Conservation (phyloP, 2,329 filamentous ascomycete genomes). For the Aspergillus latus region DNA sequence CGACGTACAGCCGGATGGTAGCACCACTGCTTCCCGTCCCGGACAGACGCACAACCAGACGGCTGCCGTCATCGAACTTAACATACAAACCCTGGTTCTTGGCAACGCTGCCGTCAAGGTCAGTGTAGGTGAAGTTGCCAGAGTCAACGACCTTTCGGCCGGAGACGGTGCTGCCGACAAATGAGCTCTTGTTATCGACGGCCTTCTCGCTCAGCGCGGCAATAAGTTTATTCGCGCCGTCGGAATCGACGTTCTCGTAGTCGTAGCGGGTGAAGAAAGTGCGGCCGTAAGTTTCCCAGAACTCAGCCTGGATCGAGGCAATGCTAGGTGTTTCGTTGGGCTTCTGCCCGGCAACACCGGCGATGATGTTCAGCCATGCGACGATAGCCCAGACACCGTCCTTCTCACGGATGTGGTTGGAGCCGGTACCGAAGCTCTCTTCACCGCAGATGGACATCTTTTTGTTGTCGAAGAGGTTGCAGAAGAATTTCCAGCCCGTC, state of each 20-base stretch:
- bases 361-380: slow-evolving; percentile 98
- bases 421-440: slow-evolving; percentile 96
- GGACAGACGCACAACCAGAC: slow-evolving; percentile 91
- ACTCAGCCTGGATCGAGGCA: slow-evolving; percentile 92
- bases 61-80: slow-evolving; percentile 90
- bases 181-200: slow-evolving; percentile 69
- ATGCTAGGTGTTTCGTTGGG: slow-evolving; percentile 83
- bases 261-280: slow-evolving; percentile 99
- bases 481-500: slow-evolving; percentile 99
- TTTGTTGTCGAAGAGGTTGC: slow-evolving; percentile 86
- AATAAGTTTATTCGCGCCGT: slow-evolving; percentile 87
- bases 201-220: slow-evolving; percentile 77
- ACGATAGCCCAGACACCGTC: slow-evolving; percentile 97
- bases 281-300: slow-evolving; percentile 94
- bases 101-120: slow-evolving; percentile 94
- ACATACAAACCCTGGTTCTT: slow-evolving; percentile 96
- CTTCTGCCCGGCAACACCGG: slow-evolving; percentile 81
- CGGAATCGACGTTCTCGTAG: slow-evolving; percentile 91
- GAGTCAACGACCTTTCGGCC: slow-evolving; percentile 84
- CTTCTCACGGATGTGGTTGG: slow-evolving; percentile 99
- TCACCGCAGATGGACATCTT: slow-evolving; percentile 98
- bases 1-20: slow-evolving; percentile 94
- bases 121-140: slow-evolving; percentile 97
- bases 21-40: slow-evolving; percentile 94
- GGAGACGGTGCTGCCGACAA: slow-evolving; percentile 78